Percentiles rank a stretch among this genome's conserved stretches.
Conservation (phyloP, 306 rosid species). For the Dalbergia cultrata region DNA sequence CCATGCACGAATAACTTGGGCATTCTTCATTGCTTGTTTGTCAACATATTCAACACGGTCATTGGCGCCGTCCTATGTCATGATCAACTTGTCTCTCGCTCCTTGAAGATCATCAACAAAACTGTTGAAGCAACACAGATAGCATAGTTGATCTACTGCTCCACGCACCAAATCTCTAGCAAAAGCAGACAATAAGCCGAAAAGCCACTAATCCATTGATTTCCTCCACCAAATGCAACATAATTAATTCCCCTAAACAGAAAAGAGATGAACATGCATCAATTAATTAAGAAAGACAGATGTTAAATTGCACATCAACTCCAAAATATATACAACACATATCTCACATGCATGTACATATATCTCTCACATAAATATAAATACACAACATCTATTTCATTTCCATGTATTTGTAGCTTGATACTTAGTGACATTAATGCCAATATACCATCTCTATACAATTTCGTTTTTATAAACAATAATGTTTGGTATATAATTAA, state of each 20-base stretch:
- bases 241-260: neutral
- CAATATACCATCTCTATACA: no score
- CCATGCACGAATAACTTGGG: slow-evolving; percentile 1
- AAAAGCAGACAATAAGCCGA: neutral
- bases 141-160: neutral
- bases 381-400: no score
- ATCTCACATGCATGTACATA: no score
- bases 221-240: neutral
- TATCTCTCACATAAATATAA: no score
- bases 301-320: no score
- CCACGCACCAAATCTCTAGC: neutral
- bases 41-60: neutral
- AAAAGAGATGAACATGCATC: no score
- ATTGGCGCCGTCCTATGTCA: neutral
- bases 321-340: no score
- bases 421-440: no score
- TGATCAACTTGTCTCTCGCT: neutral
- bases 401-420: no score
- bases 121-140: slow-evolving; percentile 2
- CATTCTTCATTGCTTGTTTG: neutral
- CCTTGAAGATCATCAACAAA: neutral
- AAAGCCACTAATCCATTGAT: neutral
- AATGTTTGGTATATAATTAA: no score
- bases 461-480: no score
- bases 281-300: no score